Conservation (phyloP, 2,329 filamentous ascomycete species). For the Scorias spongiosa region DNA sequence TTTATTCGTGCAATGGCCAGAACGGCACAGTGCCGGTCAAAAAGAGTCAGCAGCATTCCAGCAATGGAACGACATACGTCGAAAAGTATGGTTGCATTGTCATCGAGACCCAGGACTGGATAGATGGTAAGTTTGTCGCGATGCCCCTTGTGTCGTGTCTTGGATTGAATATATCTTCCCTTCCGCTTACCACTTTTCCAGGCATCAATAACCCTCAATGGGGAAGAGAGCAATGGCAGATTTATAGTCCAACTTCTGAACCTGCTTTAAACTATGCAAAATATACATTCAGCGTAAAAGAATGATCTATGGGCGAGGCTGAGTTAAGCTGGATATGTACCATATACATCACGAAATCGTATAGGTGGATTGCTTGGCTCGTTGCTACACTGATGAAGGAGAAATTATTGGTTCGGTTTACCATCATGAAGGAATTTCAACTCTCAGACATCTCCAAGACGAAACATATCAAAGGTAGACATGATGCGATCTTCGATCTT, state of each 20-base stretch:
- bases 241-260: conserved; percentile 26
- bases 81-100: conserved; percentile 73
- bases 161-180: too few relatives aligned
- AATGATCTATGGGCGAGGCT: not conserved
- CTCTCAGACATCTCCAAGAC: too few relatives aligned
- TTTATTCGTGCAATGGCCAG: conserved; percentile 18
- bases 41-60: conserved; percentile 49
- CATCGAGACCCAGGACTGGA: conserved; percentile 85
- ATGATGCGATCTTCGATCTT: too few relatives aligned
- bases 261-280: conserved; percentile 8
- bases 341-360: too few relatives aligned
- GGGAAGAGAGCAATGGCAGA: conserved; percentile 42
- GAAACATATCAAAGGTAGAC: too few relatives aligned
- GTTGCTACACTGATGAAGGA: too few relatives aligned
- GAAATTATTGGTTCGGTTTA: too few relatives aligned
- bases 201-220: conserved; percentile 83
- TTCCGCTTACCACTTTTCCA: not conserved
- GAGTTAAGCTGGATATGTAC: too few relatives aligned
- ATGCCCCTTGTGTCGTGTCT: too few relatives aligned
- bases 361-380: too few relatives aligned
- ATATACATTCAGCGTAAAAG: conserved; percentile 6
- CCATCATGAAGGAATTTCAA: too few relatives aligned
- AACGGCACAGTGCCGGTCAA: conserved; percentile 46
- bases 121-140: conserved; percentile 43
- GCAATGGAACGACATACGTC: conserved; percentile 34